These are phyloP conservation scores for Penicillium paradoxum DNA, from an alignment of 495 filamentous ascomycete genomes.

Conservation along the genomic window DNA sequence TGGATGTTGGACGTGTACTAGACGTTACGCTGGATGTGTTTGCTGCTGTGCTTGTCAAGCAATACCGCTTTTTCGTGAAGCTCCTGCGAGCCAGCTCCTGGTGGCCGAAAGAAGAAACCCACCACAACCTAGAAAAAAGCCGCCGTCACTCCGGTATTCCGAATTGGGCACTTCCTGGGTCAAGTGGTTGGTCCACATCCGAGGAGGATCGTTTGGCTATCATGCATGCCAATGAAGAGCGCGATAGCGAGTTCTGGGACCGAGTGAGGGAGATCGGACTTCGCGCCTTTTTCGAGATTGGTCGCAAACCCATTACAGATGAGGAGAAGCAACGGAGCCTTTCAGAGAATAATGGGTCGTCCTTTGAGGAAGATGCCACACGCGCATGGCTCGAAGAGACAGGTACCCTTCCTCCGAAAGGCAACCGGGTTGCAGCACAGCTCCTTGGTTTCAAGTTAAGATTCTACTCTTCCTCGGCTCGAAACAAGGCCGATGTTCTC, in stretches of 20 bases:
- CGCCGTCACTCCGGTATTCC: constrained; percentile 56
- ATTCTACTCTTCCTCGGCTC: constrained; percentile 78
- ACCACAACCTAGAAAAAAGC: constrained; percentile 26
- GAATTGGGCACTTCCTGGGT: constrained; percentile 73
- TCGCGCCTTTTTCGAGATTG: constrained; percentile 82
- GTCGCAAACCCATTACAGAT: constrained; percentile 52
- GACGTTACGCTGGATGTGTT: constrained; percentile 90
- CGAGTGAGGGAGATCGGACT: constrained; percentile 70
- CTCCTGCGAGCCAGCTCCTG: constrained; percentile 86
- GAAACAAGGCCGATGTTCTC: constrained; percentile 62
- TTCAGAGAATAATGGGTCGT: constrained; percentile 34
- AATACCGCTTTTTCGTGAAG: constrained; percentile 89
- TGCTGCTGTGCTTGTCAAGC: constrained; percentile 74
- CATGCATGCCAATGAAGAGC: constrained; percentile 46
- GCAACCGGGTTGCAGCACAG: constrained; percentile 88
- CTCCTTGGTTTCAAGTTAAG: constrained; percentile 96
- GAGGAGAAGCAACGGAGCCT: constrained; percentile 43
- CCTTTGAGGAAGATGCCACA: constrained; percentile 48
- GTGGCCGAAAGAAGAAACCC: constrained; percentile 71
- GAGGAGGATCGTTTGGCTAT: constrained; percentile 60
- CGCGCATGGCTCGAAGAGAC: constrained; percentile 72
- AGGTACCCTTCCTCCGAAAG: constrained; percentile 72
- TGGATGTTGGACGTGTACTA: constrained; percentile 89
- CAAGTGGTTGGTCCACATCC: constrained; percentile 47
- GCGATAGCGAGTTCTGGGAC: constrained; percentile 78